These are phyloP conservation scores for Ophiostoma sp. DNA, from an alignment of 2,329 filamentous ascomycete genomes.

Conservation along the genomic window DNA sequence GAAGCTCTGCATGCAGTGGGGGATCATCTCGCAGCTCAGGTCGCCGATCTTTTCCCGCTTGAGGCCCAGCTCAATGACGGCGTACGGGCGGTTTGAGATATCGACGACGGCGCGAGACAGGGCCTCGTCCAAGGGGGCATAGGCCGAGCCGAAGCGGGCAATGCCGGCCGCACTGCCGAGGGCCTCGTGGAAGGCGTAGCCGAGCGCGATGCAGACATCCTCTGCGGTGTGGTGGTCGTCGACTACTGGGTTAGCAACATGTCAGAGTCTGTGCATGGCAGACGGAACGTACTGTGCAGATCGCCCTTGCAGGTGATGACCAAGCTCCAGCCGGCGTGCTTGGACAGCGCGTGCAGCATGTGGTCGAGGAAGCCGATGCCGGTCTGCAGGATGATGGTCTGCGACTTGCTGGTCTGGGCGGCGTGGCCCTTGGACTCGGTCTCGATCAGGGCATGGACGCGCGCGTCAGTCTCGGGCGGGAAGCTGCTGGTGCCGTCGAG, in stretches of 20 bases:
- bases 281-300: constrained; percentile 61
- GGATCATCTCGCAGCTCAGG: constrained; percentile 92
- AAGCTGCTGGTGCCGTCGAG: constrained; percentile 76
- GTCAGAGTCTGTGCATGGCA: neutral
- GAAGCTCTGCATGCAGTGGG: constrained; percentile 91
- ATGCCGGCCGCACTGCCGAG: constrained; percentile 74
- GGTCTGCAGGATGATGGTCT: constrained; percentile 81
- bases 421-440: constrained; percentile 60
- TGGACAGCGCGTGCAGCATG: constrained; percentile 95
- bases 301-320: constrained; percentile 79
- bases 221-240: constrained; percentile 99
- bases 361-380: constrained; percentile 98
- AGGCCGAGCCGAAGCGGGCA: constrained; percentile 84
- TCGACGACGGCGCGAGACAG: constrained; percentile 91
- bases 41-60: constrained; percentile 90
- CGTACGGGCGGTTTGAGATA: constrained; percentile 84
- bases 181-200: constrained; percentile 73
- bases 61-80: constrained; percentile 76
- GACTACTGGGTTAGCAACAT: constrained; percentile 47
- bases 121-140: constrained; percentile 91
- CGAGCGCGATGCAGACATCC: constrained; percentile 88
- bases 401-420: constrained; percentile 73
- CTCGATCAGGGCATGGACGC: constrained; percentile 43
- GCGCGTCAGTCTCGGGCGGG: constrained; percentile 57
- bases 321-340: constrained; percentile 92